Evolutionary conservation across 2,329 filamentous ascomycete genomes (phyloP), one percentile per base, ranked within the genome.

Genomic region (Trichophyton benhamiae): DNA sequence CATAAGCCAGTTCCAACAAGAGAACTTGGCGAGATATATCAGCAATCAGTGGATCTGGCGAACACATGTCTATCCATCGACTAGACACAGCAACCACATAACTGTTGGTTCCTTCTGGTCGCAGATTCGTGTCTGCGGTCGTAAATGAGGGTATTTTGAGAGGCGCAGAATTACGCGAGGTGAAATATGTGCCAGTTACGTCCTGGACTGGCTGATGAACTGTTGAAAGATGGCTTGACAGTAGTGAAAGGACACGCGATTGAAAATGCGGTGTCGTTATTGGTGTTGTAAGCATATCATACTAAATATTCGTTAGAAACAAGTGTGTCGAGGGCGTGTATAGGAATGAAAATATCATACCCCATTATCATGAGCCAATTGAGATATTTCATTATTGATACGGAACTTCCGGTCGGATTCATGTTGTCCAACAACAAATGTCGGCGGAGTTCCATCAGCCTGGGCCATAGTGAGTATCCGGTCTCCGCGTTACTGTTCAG

Each of bases 41-140:
- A 6, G 90, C 85, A 65, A 97, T 86, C 64, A 92, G 75, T 5
- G 91, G 88, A 72, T 96, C 87, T 1, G 85, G 77, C 1, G 91
- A 95, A 68, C 86, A 87, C 11, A 97, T 77, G 71, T 97, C 91
- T 66, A 96, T 92, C 92, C 92, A 97, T 4, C 89, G 83, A 72
- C 91, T 96, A n/a, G 85, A 84, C 62, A 87, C 86, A 13, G 85
- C 89, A 57, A 95, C 82, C 63, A 94, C 79, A 59, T 91, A 88
- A 65, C 85, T 84, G 63, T 91, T 83, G 0, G 90, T 91, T 71
- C 96, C 91, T 64, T 88, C 82, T 9, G 90, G 87, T 0, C 86
- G 88, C 65, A 99, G 77, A 48, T 91, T 85, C 1, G 76, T 77
- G 66, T 80, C 78, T 13, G 69, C 67, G 3, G 74, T 73, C 4